Evolutionary conservation across 768 basidiomycete genomes (phyloP), one percentile per base, ranked within the genome.

Genomic region (Pleurotus giganteus): DNA sequence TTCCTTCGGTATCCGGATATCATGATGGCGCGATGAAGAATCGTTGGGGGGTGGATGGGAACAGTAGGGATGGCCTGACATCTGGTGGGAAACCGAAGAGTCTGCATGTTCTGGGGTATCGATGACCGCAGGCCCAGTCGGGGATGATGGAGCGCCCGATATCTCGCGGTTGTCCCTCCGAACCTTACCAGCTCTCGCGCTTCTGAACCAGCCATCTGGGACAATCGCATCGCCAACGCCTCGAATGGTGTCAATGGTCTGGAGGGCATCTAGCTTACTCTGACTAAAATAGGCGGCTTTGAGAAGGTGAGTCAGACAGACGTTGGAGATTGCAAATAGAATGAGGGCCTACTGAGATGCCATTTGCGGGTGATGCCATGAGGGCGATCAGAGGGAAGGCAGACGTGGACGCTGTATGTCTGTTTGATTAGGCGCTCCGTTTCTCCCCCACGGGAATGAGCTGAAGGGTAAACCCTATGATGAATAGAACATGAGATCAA

Each of bases 261-360:
- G 75, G 37, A 92, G 80, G 53, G 77, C 76, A 65, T 89, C 86
- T 56, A 91, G 72, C 54, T 80, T 86, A 63, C 83, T 83, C 63
- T 89, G 89, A 61, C 86, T 90, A 68, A 90, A 92, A 75, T 92
- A 92, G 44, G 90, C 89, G 57, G 90, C 90, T 92, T 64, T 31
- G 55, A 45, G 58, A 39, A 47, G 68, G 63, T 72, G 68, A 69
- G 65, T 66, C 26, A 26, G 60, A 60, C 45, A 36, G 29, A 42
- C 53, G 53, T 39, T 53, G 47, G 60, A 54, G 32, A 54, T 21
- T 29, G 17, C 37, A 37, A 53, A 65, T 56, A 46, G 36, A 43
- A n/a, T n/a, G n/a, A 39, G 49, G 49, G 70, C 87, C 65, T 64
- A 91, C 90, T 91, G 27, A 92, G 75, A 63, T 92, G 90, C 90